Percentiles rank a stretch among this genome's conserved stretches.
Evolutionary conservation across 495 filamentous ascomycete genomes (phyloP).

Genomic region (Trichoderma erinaceum): DNA sequence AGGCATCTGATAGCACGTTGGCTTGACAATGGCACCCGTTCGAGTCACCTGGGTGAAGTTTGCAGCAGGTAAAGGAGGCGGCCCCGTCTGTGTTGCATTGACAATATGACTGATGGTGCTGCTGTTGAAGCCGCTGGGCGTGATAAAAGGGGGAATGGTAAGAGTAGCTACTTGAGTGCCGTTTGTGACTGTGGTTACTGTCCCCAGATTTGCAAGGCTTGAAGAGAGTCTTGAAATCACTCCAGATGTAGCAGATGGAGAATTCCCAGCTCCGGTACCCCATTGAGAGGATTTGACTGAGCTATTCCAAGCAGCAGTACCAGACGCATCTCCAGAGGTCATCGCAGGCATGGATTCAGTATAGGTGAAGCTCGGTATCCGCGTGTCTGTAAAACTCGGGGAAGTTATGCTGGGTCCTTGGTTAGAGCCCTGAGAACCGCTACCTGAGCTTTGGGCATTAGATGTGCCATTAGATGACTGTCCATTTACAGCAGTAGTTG

Average conservation of each 20-base stretch:
- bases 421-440: not conserved
- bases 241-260: not conserved
- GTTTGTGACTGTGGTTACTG: not conserved
- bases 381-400: not conserved
- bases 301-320: not conserved
- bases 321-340: not conserved
- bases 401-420: not conserved
- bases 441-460: not conserved
- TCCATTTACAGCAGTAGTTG: not conserved
- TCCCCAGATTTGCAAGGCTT: not conserved
- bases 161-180: not conserved
- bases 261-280: not conserved
- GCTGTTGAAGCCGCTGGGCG: constrained; percentile 10
- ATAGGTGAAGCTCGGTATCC: not conserved
- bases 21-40: constrained; percentile 2
- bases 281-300: not conserved
- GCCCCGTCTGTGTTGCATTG: constrained; percentile 2
- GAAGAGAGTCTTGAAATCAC: not conserved
- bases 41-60: constrained; percentile 5
- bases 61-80: not conserved
- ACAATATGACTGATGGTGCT: constrained; percentile 2
- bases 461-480: not conserved
- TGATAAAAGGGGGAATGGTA: not conserved
- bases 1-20: constrained; percentile 5
- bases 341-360: not conserved